Base-by-base conservation (phyloP, 1,284 basidiomycete genomes). In the Singerocomus rubriflavus region DNA sequence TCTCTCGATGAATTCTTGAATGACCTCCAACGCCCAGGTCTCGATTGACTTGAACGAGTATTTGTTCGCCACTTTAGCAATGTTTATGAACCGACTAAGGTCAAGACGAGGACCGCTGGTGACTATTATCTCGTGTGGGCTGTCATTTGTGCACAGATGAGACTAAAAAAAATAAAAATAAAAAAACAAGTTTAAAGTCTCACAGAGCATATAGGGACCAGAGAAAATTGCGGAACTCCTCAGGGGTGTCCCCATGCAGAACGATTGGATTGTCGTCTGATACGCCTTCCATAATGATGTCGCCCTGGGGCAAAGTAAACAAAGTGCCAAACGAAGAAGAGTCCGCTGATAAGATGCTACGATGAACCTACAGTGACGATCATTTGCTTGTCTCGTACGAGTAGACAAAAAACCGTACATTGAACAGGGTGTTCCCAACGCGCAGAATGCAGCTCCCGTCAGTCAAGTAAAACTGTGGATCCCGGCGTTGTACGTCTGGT, bases 1-100 rank as follows among this genome's bases (percentile, higher is more conserved):
- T 46, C 73, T 77, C 48, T 76, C 77, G 25, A 85, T 76, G 50
- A 77, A 81, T 55, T 80, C 78, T 50, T 83, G 80, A 43, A 87
- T 81, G 12, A 75, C 79, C 54, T 85, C 80, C 21, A 87, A 71
- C 1, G 82, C 74, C 84, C 84, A 87, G 0, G 76, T 81, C 61
- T 87, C 85, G 30, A 83, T 65, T 9, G 78, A 76, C 63, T 80
- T 84, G 76, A 87, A 85, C 32, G 79, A 75, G 58, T 86, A 86
- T 66, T 87, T 86, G 69, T 79, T 80, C 26, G 82, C 73, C 9
- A 85, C 71, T 14, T 74, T 74, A 6, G 81, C 80, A 51, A 87
- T 79, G 59, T 83, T 78, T 54, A 84, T 79, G 21, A 87, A 74
- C 25, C 74, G 73, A 34, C 68, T 66, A 9, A 86, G 72, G 51